Conservation (phyloP, 2,329 filamentous ascomycete genomes). For the Neofusicoccum kwambonambiense region DNA sequence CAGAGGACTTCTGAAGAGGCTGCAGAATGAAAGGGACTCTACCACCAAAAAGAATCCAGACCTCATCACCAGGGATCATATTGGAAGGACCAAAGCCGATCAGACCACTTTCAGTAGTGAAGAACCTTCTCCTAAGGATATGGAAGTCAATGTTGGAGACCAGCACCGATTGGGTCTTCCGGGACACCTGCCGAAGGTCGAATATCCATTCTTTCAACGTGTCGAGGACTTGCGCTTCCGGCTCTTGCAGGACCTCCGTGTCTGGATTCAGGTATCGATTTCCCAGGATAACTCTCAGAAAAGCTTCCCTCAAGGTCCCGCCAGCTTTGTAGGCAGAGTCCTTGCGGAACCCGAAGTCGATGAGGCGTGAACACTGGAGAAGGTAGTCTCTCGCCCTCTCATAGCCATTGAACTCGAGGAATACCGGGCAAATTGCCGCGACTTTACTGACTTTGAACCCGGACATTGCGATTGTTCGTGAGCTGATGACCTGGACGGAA, state of each 20-base stretch:
- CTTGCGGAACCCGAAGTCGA: not conserved
- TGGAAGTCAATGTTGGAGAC: not conserved
- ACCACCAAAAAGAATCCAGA: not conserved
- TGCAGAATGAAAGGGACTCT: not conserved
- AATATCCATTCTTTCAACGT: not conserved
- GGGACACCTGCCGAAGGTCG: not conserved
- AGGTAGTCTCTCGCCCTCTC: not conserved
- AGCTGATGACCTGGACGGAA: not conserved
- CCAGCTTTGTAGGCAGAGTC: not conserved
- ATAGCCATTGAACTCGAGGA: not conserved
- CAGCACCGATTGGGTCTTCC: not conserved
- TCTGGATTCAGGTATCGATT: not conserved
- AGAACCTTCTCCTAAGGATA: not conserved
- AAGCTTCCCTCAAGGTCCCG: not conserved
- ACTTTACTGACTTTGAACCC: not conserved
- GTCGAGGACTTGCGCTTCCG: not conserved
- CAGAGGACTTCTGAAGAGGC: not conserved
- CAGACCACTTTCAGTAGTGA: not conserved
- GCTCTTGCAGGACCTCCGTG: not conserved
- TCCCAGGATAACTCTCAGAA: not conserved
- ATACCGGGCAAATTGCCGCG: not conserved
- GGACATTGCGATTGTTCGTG: not conserved
- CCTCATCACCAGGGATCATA: not conserved
- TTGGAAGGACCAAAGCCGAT: not conserved
- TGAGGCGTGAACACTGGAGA: not conserved